These are phyloP conservation scores for Petasospora fabianii DNA, from an alignment of 1,139 yeast genomes.

Conservation along the genomic window DNA sequence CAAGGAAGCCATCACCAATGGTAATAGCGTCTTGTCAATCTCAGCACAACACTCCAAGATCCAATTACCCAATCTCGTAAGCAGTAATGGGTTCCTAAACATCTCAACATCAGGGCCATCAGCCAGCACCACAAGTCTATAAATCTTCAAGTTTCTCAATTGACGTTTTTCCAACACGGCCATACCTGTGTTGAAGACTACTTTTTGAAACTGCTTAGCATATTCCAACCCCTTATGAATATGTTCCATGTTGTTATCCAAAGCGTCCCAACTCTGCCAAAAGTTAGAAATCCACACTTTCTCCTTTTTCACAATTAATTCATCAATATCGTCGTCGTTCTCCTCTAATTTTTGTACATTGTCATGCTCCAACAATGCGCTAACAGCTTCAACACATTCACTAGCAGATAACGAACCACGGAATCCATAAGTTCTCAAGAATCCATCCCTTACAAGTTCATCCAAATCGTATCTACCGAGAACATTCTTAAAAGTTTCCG, in stretches of 20 bases:
- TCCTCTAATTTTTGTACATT: conserved; percentile 27
- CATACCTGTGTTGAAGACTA: conserved; percentile 86
- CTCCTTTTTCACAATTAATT: conserved; percentile 51
- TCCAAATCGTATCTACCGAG: conserved; percentile 77
- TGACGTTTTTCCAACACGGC: conserved; percentile 79
- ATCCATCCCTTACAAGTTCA: conserved; percentile 82
- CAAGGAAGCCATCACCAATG: conserved; percentile 84
- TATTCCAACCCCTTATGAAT: conserved; percentile 68
- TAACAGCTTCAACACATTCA: conserved; percentile 86
- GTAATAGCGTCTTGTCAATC: conserved; percentile 62
- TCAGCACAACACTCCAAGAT: conserved; percentile 86
- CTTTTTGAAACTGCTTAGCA: conserved; percentile 79
- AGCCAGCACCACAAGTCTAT: conserved; percentile 80
- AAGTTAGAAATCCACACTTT: conserved; percentile 82
- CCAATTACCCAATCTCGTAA: conserved; percentile 87
- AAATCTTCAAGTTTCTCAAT: conserved; percentile 74
- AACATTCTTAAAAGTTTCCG: conserved; percentile 64
- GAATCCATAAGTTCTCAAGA: conserved; percentile 80
- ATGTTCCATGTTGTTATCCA: conserved; percentile 55
- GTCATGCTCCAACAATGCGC: conserved; percentile 78
- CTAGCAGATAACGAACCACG: conserved; percentile 87
- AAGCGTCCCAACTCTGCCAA: conserved; percentile 95
- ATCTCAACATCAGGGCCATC: conserved; percentile 83
- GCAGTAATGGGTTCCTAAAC: conserved; percentile 81
- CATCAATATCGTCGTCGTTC: conserved; percentile 38